phyloP scores from a whole-genome alignment of 2,329 filamentous ascomycete species.

The Ophioceras dolichostomum region DNA sequence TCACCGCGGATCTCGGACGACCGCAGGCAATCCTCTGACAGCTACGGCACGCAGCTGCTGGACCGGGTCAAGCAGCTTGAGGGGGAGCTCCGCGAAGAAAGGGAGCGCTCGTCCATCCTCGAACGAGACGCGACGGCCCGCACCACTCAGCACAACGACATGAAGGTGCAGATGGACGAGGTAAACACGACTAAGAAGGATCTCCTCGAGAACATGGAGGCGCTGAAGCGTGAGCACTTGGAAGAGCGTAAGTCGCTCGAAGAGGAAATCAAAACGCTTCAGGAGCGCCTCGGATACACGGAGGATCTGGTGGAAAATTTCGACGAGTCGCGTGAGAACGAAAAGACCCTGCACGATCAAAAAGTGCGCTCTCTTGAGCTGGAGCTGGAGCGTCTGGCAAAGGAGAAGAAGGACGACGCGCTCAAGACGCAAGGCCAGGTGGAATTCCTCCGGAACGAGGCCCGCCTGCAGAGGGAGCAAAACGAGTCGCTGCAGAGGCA shows the following conservation, averaged over 20 bases:
- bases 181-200: conserved; percentile 88
- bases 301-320: conserved; percentile 88
- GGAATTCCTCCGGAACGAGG: conserved; percentile 49
- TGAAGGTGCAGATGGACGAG: conserved; percentile 65
- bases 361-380: conserved; percentile 55
- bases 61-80: conserved; percentile 55
- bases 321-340: conserved; percentile 71
- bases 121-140: conserved; percentile 57
- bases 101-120: conserved; percentile 50
- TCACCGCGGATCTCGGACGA: conserved; percentile 23
- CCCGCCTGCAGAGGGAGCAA: conserved; percentile 44
- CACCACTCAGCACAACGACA: conserved; percentile 44
- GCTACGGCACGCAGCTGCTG: conserved; percentile 26
- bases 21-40: conserved; percentile 31
- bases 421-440: conserved; percentile 50
- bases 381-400: conserved; percentile 54
- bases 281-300: conserved; percentile 68
- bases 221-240: conserved; percentile 77
- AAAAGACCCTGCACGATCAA: conserved; percentile 58
- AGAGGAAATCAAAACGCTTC: conserved; percentile 64
- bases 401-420: conserved; percentile 42
- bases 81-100: conserved; percentile 63
- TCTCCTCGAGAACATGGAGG: conserved; percentile 87
- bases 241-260: conserved; percentile 76
- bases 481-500: conserved; percentile 46